Percentiles rank a stretch among this genome's conserved stretches.
These are phyloP conservation scores for Marchantia paleacea DNA, from an alignment of 225 moss, liverwort and hornwort species.

Conservation along the genomic window DNA sequence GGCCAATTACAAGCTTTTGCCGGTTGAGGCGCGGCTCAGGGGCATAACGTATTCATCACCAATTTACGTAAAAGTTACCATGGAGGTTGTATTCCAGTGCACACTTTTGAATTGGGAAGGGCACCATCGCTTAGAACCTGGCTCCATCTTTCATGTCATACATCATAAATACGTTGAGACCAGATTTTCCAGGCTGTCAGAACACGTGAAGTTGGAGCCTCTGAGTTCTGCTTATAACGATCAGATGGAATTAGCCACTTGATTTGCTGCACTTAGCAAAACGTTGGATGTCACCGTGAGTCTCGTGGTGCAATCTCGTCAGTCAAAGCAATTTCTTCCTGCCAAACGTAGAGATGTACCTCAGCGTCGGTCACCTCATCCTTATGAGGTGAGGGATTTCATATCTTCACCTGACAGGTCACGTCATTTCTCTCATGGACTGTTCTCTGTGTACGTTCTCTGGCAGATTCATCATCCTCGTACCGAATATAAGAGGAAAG, in stretches of 20 bases:
- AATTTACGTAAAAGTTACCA: conserved; percentile 52
- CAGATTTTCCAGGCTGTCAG: too few species aligned
- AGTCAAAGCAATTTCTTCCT: neutral
- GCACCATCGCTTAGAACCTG: too few species aligned
- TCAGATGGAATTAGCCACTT: neutral
- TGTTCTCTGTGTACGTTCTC: neutral
- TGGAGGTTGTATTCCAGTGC: conserved; percentile 46
- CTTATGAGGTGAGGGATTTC: neutral
- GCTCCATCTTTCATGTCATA: too few species aligned
- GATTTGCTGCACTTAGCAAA: neutral
- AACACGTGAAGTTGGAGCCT: neutral
- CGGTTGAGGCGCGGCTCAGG: conserved; percentile 71
- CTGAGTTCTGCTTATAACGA: neutral
- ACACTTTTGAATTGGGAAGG: too few species aligned
- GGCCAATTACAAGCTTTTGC: conserved; percentile 44
- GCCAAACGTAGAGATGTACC: neutral
- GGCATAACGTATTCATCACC: conserved; percentile 66
- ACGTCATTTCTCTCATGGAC: too few species aligned
- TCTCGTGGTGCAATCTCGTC: neutral
- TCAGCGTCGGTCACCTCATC: neutral
- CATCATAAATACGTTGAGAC: too few species aligned
- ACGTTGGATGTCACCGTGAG: neutral
- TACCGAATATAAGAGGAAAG: neutral
- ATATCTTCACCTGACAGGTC: too few species aligned
- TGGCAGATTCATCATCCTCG: conserved; percentile 11